Base-by-base conservation (phyloP, 345 rosid genomes). In the Viola odorata region DNA sequence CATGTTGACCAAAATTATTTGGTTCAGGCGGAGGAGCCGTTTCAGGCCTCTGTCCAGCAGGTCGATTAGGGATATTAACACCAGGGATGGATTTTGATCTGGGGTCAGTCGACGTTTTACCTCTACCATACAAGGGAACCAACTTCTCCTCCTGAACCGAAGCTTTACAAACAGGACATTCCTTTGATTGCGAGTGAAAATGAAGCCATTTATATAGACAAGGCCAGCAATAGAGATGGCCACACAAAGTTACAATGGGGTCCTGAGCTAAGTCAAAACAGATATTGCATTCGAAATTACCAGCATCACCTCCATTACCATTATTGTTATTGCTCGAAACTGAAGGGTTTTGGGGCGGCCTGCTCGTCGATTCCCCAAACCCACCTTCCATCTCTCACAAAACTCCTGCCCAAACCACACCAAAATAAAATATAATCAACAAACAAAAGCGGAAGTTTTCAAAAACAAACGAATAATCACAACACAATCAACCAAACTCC, bases 211-310 rank as follows among this genome's bases (percentile, higher is more conserved):
- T 91, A 75, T 95, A 95, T 47, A 95, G 88, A 68, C 99, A 95
- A 52, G 99, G 99, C 99, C 99, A 95, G 65, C 97, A 95, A 75
- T 86, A 95, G 59, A 95, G 89, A 75, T 95, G 99, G 42, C 99
- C 99, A 52, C 99, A 95, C 58, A 95, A 74, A 55, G 99, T 95
- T 12, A 95, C 97, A 69, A 95, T 91, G 0, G 99, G 99, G 64
- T 95, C 96, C 79, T 95, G 99, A 55, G 99, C 96, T 68, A 91
- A 81, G 75, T 95, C 99, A 13, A 95, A 91, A 82, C 99, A 95
- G 55, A 95, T 95, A 72, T 95, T 95, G 86, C 99, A 95, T 67
- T 95, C 99, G 37, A 95, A 95, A 61, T 80, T 65, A 67, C 97
- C 80, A 6, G 88, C 91, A 58, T 87, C 95, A 16, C 80, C 71